phyloP scores from a whole-genome alignment of 2,329 filamentous ascomycete species.

The Exophiala sp. region DNA sequence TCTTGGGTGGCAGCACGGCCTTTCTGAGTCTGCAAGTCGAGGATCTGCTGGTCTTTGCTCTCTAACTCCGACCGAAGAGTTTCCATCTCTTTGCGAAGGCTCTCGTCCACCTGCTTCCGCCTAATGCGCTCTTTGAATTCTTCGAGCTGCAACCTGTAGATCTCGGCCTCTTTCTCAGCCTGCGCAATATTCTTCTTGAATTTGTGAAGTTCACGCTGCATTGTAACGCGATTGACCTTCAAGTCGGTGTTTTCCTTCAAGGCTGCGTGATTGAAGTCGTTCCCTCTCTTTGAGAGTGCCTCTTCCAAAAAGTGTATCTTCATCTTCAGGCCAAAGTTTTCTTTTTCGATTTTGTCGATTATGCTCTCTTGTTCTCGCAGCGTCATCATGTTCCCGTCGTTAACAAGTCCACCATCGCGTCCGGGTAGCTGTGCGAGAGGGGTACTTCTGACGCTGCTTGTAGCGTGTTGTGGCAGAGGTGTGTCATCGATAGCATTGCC shows the following conservation, averaged over 20 bases:
- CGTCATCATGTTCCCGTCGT: slow-evolving; percentile 86
- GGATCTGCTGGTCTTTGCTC: slow-evolving; percentile 45
- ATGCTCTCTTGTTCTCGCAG: slow-evolving; percentile 89
- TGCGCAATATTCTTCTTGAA: slow-evolving; percentile 80
- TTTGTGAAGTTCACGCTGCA: slow-evolving; percentile 80
- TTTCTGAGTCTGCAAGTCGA: slow-evolving; percentile 59
- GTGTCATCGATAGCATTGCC: slow-evolving; percentile 63
- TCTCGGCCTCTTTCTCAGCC: slow-evolving; percentile 82
- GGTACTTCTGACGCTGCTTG: slow-evolving; percentile 80
- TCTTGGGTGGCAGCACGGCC: slow-evolving; percentile 55
- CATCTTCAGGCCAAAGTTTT: slow-evolving; percentile 94
- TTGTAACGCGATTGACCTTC: slow-evolving; percentile 85
- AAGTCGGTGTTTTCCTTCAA: slow-evolving; percentile 94
- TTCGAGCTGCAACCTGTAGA: slow-evolving; percentile 74
- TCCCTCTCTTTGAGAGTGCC: slow-evolving; percentile 78
- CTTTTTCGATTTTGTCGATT: slow-evolving; percentile 94
- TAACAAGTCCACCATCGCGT: slow-evolving; percentile 64
- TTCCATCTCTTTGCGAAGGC: slow-evolving; percentile 60
- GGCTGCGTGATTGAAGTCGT: slow-evolving; percentile 82
- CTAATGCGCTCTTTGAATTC: slow-evolving; percentile 81
- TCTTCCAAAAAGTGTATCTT: slow-evolving; percentile 98
- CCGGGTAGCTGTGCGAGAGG: slow-evolving; percentile 69
- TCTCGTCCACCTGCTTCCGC: slow-evolving; percentile 69
- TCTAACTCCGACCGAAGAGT: slow-evolving; percentile 49
- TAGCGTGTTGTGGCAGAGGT: slow-evolving; percentile 70